These are phyloP conservation scores for Naganishia vaughanmartiniae DNA, from an alignment of 768 basidiomycete species.

Conservation along the genomic window DNA sequence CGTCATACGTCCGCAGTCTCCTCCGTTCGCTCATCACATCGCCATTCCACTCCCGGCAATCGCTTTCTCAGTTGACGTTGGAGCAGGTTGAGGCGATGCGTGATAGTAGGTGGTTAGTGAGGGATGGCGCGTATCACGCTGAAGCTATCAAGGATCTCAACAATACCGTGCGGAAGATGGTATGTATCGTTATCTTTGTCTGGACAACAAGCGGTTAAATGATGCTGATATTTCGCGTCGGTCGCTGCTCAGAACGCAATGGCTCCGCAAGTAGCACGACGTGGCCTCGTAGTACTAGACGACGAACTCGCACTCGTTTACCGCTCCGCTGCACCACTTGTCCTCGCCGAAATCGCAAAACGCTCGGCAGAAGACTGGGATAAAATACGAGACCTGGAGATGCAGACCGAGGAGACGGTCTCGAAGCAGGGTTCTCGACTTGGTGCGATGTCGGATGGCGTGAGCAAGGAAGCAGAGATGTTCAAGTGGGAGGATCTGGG, in stretches of 20 bases:
- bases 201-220: no score
- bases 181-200: background rate
- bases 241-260: slow-evolving; percentile 58
- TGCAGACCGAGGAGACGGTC: background rate
- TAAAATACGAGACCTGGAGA: slow-evolving; percentile 14
- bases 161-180: slow-evolving; percentile 68
- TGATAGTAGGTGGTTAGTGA: slow-evolving; percentile 16
- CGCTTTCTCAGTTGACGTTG: slow-evolving; percentile 47
- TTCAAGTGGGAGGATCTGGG: slow-evolving; percentile 23
- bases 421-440: background rate
- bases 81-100: slow-evolving; percentile 57
- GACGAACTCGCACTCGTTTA: slow-evolving; percentile 57
- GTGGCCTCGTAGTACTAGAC: slow-evolving; percentile 61
- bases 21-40: slow-evolving; percentile 61
- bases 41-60: slow-evolving; percentile 54
- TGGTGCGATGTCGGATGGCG: background rate
- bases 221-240: background rate
- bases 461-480: background rate
- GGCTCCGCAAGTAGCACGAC: slow-evolving; percentile 74
- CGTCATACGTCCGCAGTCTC: slow-evolving; percentile 73
- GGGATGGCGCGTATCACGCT: slow-evolving; percentile 53
- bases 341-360: slow-evolving; percentile 29
- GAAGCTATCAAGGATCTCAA: slow-evolving; percentile 70
- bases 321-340: slow-evolving; percentile 22
- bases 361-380: slow-evolving; percentile 26